These are phyloP conservation scores for Rhizodiscina lignyota DNA, from an alignment of 495 filamentous ascomycete species.

Conservation along the genomic window DNA sequence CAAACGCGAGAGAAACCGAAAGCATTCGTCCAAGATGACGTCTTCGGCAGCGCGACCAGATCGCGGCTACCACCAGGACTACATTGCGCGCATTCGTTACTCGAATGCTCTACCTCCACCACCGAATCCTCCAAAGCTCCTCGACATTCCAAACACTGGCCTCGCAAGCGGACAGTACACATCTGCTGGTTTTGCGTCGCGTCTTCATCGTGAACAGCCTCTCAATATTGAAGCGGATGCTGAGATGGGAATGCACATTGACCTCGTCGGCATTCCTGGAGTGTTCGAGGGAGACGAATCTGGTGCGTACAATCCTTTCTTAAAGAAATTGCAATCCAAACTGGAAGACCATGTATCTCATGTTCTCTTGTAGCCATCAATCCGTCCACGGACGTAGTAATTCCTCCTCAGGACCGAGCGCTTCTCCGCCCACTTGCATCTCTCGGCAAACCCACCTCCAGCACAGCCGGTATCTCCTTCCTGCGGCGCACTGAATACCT, in stretches of 20 bases:
- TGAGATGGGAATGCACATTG: constrained; percentile 92
- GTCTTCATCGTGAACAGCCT: constrained; percentile 77
- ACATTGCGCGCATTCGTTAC: constrained; percentile 87
- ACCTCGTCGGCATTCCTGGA: constrained; percentile 83
- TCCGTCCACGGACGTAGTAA: too few relatives aligned
- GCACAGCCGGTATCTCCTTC: constrained; percentile 65
- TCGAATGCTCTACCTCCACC: constrained; percentile 89
- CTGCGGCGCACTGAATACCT: constrained; percentile 93
- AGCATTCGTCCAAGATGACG: too few relatives aligned
- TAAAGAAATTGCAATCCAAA: background rate
- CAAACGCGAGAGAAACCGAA: too few relatives aligned
- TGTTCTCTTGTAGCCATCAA: too few relatives aligned
- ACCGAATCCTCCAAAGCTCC: constrained; percentile 82
- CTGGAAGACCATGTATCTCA: too few relatives aligned
- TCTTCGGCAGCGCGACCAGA: too few relatives aligned
- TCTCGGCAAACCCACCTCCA: constrained; percentile 61
- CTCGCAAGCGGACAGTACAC: constrained; percentile 70
- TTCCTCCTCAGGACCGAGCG: constrained; percentile 67
- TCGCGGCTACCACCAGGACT: constrained; percentile 80
- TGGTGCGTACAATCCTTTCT: constrained; percentile 2
- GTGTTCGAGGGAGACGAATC: constrained; percentile 83
- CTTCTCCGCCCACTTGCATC: constrained; percentile 66
- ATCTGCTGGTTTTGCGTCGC: constrained; percentile 69
- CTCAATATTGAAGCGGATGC: constrained; percentile 94
- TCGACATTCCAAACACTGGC: constrained; percentile 88